A percentile compares a stretch with the other conserved stretches of the same genome.
phyloP scores from a whole-genome alignment of 352 stramenopile genomes.

The Blastocystis sp. region DNA sequence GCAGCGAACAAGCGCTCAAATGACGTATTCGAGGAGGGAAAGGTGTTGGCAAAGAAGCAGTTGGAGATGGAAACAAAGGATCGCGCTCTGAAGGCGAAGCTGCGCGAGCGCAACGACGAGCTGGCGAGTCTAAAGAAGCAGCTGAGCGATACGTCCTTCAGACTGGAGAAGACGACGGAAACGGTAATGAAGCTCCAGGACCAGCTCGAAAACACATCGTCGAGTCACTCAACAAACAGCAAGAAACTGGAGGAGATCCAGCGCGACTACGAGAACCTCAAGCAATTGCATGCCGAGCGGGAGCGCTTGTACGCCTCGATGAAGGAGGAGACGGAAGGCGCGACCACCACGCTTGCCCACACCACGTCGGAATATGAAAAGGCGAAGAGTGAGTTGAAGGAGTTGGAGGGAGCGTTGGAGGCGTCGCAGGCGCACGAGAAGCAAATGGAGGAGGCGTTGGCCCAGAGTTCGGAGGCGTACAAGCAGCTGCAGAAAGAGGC shows the following conservation, averaged over 20 bases:
- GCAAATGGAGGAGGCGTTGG: conserved; percentile 35
- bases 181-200: conserved; percentile 53
- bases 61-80: conserved; percentile 70
- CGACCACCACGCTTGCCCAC: neutral
- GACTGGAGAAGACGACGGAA: conserved; percentile 63
- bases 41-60: conserved; percentile 56
- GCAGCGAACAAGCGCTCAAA: conserved; percentile 42
- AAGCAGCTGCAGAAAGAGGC: conserved; percentile 23
- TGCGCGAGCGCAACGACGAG: conserved; percentile 55
- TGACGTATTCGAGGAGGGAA: conserved; percentile 65
- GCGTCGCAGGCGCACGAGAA: neutral
- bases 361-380: neutral
- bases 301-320: conserved; percentile 34
- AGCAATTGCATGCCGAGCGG: conserved; percentile 62
- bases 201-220: neutral
- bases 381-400: neutral
- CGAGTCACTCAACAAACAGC: conserved; percentile 1
- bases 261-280: conserved; percentile 43
- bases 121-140: conserved; percentile 23
- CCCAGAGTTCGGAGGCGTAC: conserved; percentile 58
- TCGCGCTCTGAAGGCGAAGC: conserved; percentile 53
- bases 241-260: conserved; percentile 54
- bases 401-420: neutral
- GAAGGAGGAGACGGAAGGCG: conserved; percentile 6
- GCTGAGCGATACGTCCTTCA: conserved; percentile 42